Base-by-base conservation (phyloP, 495 filamentous ascomycete genomes). In the Entonaema liquescens region DNA sequence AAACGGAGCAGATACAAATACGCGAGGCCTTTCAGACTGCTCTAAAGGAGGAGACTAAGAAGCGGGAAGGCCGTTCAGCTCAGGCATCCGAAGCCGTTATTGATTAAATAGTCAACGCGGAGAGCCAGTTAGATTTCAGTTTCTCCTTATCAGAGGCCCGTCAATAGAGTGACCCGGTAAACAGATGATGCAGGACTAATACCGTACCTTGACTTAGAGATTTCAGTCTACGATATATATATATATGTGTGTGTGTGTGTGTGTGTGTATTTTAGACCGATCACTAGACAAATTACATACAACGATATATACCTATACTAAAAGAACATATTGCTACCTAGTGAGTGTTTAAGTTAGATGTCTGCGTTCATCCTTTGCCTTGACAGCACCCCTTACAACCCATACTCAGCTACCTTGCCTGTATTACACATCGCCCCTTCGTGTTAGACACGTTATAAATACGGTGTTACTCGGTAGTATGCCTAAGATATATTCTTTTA, bases 1-100 rank as follows among this genome's bases (percentile, higher is more conserved):
- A 79, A 70, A 80, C 78, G 28, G 82, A 85, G 75, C 77, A 80
- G 69, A 69, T 67, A 65, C 75, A 83, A 73, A 62, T 83, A 71
- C 75, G 76, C 50, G 63, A 65, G 6, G 79, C 74, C 28, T 69
- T 78, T 62, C 61, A 78, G 60, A 55, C 66, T 9, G 19, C 29
- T 44, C 49, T 84, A 54, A 42, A 57, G 40, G 65, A 78, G 65
- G 71, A 79, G 36, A 60, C 44, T 19, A 28, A 50, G 53, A 60
- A 68, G 35, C 19, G n/a, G 5, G 57, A 36, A 4, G 35, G 13
- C 12, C 29, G 11, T 12, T 12, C 3, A 3, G 25, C 21, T 17
- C 50, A 44, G 29, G 47, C 65, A 33, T 61, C 60, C 7, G 49
- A 59, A 25, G 60, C 56, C 15, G 11, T 65, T 15, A 19, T 53